Conservation (phyloP, 257 asterid genomes). For the Thymus mandschuricus region DNA sequence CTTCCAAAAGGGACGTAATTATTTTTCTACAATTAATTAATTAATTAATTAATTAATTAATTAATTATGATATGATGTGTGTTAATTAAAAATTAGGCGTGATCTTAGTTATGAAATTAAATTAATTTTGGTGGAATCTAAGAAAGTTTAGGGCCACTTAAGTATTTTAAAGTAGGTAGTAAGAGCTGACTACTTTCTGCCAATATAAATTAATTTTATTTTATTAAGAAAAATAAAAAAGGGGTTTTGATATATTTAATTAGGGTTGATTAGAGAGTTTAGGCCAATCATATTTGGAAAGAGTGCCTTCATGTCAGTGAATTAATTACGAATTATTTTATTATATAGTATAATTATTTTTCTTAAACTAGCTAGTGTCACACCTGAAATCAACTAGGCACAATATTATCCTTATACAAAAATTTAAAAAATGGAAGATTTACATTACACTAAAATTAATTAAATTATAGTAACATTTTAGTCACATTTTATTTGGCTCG, state of each 20-base stretch:
- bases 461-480: no score
- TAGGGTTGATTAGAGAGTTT: constrained; percentile 24
- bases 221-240: not conserved
- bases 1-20: constrained; percentile 30
- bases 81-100: constrained; percentile 8
- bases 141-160: constrained; percentile 20
- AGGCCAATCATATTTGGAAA: constrained; percentile 40
- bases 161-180: constrained; percentile 24
- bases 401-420: not conserved
- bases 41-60: no score
- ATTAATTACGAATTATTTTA: constrained; percentile 17
- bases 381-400: constrained; percentile 21
- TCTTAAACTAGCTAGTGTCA: constrained; percentile 25
- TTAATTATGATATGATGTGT: constrained; percentile 13
- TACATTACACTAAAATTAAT: no score
- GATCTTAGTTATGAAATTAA: constrained; percentile 29
- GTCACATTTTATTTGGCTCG: no score
- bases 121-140: constrained; percentile 36
- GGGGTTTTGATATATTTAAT: not conserved
- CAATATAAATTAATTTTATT: constrained; percentile 4
- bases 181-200: constrained; percentile 25
- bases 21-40: not conserved
- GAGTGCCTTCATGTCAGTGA: constrained; percentile 53
- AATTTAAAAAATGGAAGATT: not conserved
- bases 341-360: not conserved